Percentiles rank a stretch among this genome's conserved stretches.
phyloP scores from a whole-genome alignment of 257 asterid species.

The Scutellaria minor region DNA sequence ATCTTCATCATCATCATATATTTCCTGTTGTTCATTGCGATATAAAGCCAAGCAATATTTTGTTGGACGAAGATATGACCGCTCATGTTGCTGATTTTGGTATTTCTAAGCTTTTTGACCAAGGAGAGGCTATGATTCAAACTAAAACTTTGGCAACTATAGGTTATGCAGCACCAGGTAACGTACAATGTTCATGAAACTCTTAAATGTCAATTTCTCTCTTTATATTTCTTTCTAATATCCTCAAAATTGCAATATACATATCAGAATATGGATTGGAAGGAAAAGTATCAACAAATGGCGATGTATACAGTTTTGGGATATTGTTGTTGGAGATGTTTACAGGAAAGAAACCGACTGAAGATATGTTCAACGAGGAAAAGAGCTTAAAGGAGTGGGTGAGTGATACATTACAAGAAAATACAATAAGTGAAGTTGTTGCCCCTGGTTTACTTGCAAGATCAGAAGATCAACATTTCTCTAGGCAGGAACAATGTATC shows the following conservation, averaged over 20 bases:
- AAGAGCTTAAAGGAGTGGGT: neutral
- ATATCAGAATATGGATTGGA: too few relatives aligned
- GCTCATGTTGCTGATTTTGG: conserved; percentile 24
- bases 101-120: conserved; percentile 3
- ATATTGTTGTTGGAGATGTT: too few relatives aligned
- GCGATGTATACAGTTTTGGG: too few relatives aligned
- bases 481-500: too few relatives aligned
- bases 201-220: too few relatives aligned
- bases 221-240: too few relatives aligned
- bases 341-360: too few relatives aligned
- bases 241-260: too few relatives aligned
- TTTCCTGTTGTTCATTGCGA: conserved; percentile 16
- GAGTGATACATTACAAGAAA: neutral
- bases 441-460: neutral
- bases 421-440: neutral
- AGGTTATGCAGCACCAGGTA: conserved; percentile 22
- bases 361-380: too few relatives aligned
- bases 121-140: neutral
- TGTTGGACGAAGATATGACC: conserved; percentile 2
- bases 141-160: conserved; percentile 23
- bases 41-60: conserved; percentile 20
- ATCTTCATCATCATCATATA: conserved; percentile 17
- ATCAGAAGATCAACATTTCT: too few relatives aligned
- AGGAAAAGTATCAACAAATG: neutral
- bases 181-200: too few relatives aligned